Percentiles rank a stretch among this genome's conserved stretches.
Conservation (phyloP, 768 basidiomycete species). For the Pseudohyphozyma bogoriensis region DNA sequence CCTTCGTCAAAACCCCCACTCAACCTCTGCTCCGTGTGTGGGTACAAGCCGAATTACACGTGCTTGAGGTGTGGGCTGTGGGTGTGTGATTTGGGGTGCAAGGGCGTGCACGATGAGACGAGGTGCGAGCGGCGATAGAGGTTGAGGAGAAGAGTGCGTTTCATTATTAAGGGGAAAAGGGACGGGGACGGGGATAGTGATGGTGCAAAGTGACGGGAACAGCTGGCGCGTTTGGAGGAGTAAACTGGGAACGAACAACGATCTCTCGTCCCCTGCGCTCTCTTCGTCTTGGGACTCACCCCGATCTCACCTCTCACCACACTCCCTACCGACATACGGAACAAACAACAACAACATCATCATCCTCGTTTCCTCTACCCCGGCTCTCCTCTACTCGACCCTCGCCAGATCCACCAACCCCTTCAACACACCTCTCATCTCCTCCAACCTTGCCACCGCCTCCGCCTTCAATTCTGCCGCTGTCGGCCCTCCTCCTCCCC, state of each 20-base stretch:
- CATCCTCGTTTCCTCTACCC: too few relatives aligned
- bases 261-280: too few relatives aligned
- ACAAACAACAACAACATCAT: too few relatives aligned
- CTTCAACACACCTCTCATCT: background rate
- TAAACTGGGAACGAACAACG: too few relatives aligned
- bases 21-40: slow-evolving; percentile 71
- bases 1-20: slow-evolving; percentile 57
- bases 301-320: too few relatives aligned
- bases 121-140: slow-evolving; percentile 51
- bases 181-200: too few relatives aligned
- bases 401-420: background rate
- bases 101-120: slow-evolving; percentile 64
- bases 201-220: too few relatives aligned
- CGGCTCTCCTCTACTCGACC: background rate
- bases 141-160: background rate
- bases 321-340: too few relatives aligned
- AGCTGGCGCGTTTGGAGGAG: too few relatives aligned
- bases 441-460: background rate
- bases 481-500: background rate
- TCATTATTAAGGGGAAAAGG: too few relatives aligned
- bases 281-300: too few relatives aligned
- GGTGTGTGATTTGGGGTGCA: slow-evolving; percentile 65
- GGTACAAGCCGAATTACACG: slow-evolving; percentile 69
- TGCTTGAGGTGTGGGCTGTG: slow-evolving; percentile 65
- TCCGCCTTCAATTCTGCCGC: background rate